Evolutionary conservation across 257 asterid genomes (phyloP).

Genomic region (Anisodus acutangulus): DNA sequence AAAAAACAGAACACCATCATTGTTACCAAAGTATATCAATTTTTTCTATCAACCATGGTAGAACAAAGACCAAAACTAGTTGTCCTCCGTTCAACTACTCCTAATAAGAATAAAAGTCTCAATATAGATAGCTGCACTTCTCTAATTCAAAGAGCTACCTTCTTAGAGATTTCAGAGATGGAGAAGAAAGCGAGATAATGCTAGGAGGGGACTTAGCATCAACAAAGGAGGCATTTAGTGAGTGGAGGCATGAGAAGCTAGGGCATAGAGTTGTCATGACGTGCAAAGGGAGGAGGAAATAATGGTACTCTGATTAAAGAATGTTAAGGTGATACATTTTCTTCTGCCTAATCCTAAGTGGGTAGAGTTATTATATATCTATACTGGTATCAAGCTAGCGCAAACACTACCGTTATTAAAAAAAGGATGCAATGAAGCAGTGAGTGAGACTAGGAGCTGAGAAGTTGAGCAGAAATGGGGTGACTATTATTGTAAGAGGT

Average conservation of each 20-base stretch:
- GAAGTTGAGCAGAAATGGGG: slow-evolving; percentile 17
- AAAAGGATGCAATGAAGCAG: not conserved
- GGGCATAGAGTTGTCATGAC: not conserved
- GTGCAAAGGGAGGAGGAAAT: slow-evolving; percentile 18
- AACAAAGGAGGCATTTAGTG: slow-evolving; percentile 8
- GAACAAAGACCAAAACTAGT: slow-evolving; percentile 3
- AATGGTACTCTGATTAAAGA: not conserved
- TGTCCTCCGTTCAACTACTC: not conserved
- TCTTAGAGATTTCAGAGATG: not conserved
- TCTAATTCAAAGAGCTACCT: slow-evolving; percentile 10
- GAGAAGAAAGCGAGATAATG: slow-evolving; percentile 3
- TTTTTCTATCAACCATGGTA: not conserved
- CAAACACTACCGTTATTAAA: not conserved
- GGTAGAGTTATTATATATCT: slow-evolving; percentile 8
- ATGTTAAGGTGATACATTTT: not conserved
- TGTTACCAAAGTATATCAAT: not conserved
- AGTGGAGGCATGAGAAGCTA: not conserved
- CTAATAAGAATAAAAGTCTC: slow-evolving; percentile 13
- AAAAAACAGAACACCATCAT: not conserved
- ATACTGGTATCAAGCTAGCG: not conserved
- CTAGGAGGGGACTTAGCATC: not conserved
- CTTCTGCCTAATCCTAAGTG: slow-evolving; percentile 13
- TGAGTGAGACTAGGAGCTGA: not conserved
- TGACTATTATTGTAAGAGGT: slow-evolving; percentile 11
- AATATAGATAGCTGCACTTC: not conserved